Percentiles rank a stretch among this genome's conserved stretches.
Evolutionary conservation across 1,139 yeast genomes (phyloP).

Genomic region (Taphrina wiesneri): DNA sequence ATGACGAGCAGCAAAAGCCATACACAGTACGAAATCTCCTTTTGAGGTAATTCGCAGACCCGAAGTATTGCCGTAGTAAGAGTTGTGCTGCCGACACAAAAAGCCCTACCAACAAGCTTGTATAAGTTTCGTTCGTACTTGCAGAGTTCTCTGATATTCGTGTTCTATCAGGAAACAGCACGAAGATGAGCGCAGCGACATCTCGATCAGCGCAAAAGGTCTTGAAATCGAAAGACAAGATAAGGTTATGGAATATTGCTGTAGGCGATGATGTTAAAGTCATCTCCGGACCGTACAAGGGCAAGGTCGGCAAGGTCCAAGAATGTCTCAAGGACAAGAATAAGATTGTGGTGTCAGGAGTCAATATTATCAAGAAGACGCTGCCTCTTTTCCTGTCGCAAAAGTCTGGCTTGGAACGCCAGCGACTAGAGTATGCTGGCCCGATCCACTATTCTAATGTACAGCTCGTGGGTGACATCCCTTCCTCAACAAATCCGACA

Average conservation of each 20-base stretch:
- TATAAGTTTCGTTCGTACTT: no score
- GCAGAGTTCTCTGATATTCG: no score
- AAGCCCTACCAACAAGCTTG: not conserved
- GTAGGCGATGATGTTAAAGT: constrained; percentile 35
- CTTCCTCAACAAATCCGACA: constrained; percentile 13
- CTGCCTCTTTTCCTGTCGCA: constrained; percentile 20
- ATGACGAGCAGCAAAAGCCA: no score
- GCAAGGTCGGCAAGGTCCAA: constrained; percentile 32
- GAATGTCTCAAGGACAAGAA: constrained; percentile 32
- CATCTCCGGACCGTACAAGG: constrained; percentile 32
- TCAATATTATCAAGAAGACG: constrained; percentile 32
- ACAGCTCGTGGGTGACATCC: constrained; percentile 35
- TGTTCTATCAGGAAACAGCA: no score
- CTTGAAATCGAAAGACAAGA: constrained; percentile 28
- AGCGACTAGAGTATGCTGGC: constrained; percentile 26
- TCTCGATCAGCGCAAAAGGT: not conserved
- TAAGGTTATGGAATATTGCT: constrained; percentile 36
- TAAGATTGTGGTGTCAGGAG: constrained; percentile 35
- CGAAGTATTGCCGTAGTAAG: not conserved
- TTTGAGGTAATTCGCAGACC: no score
- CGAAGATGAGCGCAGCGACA: no score
- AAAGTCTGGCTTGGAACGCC: not conserved
- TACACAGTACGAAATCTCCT: no score
- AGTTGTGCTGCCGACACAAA: not conserved
- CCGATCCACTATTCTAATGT: constrained; percentile 36